These are phyloP conservation scores for Marasmius fiardii DNA, from an alignment of 1,284 basidiomycete species.

Conservation along the genomic window DNA sequence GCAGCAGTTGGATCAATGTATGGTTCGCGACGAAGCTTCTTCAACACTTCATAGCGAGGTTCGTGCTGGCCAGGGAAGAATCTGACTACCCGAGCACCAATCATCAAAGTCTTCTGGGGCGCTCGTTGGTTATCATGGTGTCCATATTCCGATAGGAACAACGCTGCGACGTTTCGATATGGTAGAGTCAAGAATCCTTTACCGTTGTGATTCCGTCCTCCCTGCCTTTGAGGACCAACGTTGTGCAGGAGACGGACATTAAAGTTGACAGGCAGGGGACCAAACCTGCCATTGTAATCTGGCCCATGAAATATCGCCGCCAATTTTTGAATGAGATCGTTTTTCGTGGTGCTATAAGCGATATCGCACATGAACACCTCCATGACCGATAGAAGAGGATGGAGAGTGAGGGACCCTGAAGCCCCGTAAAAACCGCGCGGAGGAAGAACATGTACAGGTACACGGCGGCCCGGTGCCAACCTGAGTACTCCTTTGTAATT, in stretches of 20 bases:
- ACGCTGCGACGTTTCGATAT: constrained; percentile 28
- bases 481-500: not conserved
- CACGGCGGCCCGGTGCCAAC: not conserved
- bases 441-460: no score
- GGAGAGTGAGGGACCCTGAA: no score
- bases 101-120: not conserved
- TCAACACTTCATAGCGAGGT: not conserved
- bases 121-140: constrained; percentile 14
- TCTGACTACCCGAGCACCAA: not conserved
- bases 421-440: no score
- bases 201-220: not conserved
- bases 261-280: constrained; percentile 42
- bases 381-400: no score
- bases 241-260: constrained; percentile 42
- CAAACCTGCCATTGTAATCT: constrained; percentile 28
- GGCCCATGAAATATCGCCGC: constrained; percentile 43
- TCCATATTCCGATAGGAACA: constrained; percentile 47
- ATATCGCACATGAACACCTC: constrained; percentile 37
- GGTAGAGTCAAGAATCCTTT: constrained; percentile 50
- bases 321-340: constrained; percentile 34
- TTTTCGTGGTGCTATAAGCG: constrained; percentile 26
- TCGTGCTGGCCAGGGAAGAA: constrained; percentile 1
- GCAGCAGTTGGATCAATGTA: constrained; percentile 32
- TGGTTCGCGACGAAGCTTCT: constrained; percentile 1
- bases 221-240: constrained; percentile 8